These are phyloP conservation scores for Astragalus glycyphyllos DNA, from an alignment of 306 rosid species.

Conservation along the genomic window DNA sequence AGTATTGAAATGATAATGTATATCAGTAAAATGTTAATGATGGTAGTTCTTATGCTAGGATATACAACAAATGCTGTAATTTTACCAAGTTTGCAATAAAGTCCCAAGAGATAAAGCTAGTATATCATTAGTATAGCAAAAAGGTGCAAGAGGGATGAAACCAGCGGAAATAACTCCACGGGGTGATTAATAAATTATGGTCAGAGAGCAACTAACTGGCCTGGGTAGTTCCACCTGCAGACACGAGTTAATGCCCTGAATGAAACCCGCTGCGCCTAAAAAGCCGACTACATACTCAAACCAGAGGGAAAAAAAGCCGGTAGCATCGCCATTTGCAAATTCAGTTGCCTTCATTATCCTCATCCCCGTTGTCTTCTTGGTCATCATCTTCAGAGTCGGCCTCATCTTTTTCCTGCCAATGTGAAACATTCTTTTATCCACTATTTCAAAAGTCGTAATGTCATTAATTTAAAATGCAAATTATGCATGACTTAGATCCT, in stretches of 20 bases:
- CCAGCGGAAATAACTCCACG: conserved; percentile 8
- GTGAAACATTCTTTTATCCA: not conserved
- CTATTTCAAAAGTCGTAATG: not conserved
- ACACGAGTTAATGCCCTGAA: conserved; percentile 31
- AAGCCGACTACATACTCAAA: conserved; percentile 11
- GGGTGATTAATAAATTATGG: conserved; percentile 17
- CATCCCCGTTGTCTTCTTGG: conserved; percentile 47
- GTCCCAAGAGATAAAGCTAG: conserved; percentile 15
- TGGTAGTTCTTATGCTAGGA: conserved; percentile 32
- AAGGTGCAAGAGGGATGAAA: conserved; percentile 20
- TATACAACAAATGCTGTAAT: conserved; percentile 31
- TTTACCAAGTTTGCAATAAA: not conserved
- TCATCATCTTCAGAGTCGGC: conserved; percentile 75
- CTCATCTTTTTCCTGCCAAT: conserved; percentile 66
- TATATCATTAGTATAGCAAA: conserved; percentile 1
- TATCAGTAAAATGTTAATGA: conserved; percentile 2
- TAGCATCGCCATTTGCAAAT: conserved; percentile 35
- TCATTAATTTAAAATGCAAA: conserved; percentile 10
- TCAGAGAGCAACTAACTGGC: conserved; percentile 16
- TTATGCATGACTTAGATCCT: not conserved
- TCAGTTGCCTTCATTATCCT: conserved; percentile 63
- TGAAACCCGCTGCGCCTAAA: not conserved
- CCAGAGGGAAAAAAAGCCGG: conserved; percentile 41
- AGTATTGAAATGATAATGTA: not conserved
- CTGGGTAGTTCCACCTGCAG: conserved; percentile 16